Evolutionary conservation across 2,329 filamentous ascomycete genomes (phyloP), one percentile per base, ranked within the genome.

Genomic region (Clonostachys solani): DNA sequence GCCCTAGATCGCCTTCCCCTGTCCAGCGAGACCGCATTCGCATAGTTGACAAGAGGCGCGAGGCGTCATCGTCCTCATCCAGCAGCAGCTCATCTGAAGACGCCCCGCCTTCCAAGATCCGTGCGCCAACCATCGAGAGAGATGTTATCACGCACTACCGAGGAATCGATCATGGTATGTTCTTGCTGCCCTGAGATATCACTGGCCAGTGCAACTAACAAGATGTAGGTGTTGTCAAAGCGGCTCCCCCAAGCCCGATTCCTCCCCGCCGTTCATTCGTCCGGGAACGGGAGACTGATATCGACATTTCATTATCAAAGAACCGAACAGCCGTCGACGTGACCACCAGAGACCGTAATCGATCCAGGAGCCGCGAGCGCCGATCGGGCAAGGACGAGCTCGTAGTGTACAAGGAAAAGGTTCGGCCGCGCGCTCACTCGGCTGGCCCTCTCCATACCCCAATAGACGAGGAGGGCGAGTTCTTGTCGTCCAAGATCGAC

Each of bases 71-170:
- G 68, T 74, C 54, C 67, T 71, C 45, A 49, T 63, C 49, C 10
- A 56, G 58, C 13, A 52, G 56, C 18, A 69, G 71, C 5, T 69
- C 71, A 17, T 80, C 81, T 5, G 74, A 77, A 12, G 76, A 78
- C 9, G 75, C 78, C n/a, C 80, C 79, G 41, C 83, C 81, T 33
- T 77, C 78, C 52, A 76, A 87, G 41, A 84, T 94, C 57, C 79
- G 83, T 40, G 84, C 85, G 17, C 90, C 90, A 34, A 87, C 86
- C 1, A 89, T 95, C 56, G 88, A 92, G 66, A 83, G 92, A 59
- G 89, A 96, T 61, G 84, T 95, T 49, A 92, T 95, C 54, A 95
- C 89, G 1, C 89, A 94, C 67, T 92, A 94, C 62, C 80, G 85
- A 49, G 87, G 92, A 60, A 86, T 95, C 56, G 88, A 95, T 60